These are phyloP conservation scores for Fusarium solani-melongenae DNA, from an alignment of 2,329 filamentous ascomycete species.

Conservation along the genomic window DNA sequence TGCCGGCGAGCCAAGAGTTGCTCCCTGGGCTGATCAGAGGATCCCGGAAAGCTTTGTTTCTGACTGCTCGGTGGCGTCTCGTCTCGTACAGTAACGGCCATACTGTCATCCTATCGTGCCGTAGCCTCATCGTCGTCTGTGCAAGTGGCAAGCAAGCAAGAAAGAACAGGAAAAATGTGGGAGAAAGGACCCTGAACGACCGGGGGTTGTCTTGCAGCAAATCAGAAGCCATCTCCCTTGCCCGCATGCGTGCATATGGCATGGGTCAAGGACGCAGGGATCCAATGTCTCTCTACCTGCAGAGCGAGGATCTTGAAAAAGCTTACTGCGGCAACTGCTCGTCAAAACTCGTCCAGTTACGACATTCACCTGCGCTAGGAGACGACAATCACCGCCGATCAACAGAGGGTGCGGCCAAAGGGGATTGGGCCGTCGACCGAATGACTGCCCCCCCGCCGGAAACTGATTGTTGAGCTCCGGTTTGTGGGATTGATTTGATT, in stretches of 20 bases:
- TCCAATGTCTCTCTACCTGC: not conserved
- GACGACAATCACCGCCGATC: conserved; percentile 42
- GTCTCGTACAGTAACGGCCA: conserved; percentile 13
- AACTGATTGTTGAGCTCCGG: conserved; percentile 21
- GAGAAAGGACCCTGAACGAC: conserved; percentile 40
- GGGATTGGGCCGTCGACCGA: conserved; percentile 24
- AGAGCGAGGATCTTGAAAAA: conserved; percentile 29
- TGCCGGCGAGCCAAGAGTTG: conserved; percentile 16
- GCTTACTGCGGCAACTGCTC: conserved; percentile 19
- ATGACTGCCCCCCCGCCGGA: not conserved
- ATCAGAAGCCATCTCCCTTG: conserved; percentile 13
- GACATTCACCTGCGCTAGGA: conserved; percentile 40
- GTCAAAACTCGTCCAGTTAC: conserved; percentile 30
- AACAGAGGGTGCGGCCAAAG: conserved; percentile 19
- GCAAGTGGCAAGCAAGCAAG: conserved; percentile 16
- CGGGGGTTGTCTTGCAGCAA: conserved; percentile 10
- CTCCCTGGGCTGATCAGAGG: not conserved
- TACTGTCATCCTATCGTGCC: conserved; percentile 31
- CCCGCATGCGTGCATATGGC: not conserved
- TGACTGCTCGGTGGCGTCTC: not conserved
- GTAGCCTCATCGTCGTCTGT: conserved; percentile 8
- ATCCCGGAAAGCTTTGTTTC: not conserved
- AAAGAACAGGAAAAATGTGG: not conserved
- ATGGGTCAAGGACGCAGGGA: conserved; percentile 16
- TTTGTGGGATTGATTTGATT: conserved; percentile 4